These are phyloP conservation scores for Plasmodium vivax DNA, from an alignment of 169 alveolate genomes.

Conservation along the genomic window DNA sequence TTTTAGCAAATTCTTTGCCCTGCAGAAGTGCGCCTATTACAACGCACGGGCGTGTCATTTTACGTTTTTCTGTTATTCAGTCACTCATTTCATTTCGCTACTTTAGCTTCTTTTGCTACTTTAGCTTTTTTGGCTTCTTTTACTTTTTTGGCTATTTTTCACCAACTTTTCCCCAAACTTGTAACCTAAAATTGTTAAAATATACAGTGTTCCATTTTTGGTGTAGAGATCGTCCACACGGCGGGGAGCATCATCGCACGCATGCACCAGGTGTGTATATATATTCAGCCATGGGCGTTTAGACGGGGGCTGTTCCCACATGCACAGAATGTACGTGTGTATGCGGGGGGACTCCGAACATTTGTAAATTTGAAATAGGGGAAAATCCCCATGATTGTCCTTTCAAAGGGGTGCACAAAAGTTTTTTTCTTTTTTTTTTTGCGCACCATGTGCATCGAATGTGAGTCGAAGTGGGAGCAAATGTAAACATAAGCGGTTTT, in stretches of 20 bases:
- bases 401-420: neutral
- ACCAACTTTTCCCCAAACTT: neutral
- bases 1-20: neutral
- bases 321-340: neutral
- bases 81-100: neutral
- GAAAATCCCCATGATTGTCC: neutral
- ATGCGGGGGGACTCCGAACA: neutral
- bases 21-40: neutral
- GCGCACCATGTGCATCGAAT: neutral
- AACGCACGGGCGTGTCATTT: neutral
- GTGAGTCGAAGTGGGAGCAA: neutral
- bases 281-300: neutral
- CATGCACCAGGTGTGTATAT: neutral
- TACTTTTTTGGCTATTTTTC: neutral
- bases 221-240: neutral
- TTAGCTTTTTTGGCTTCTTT: neutral
- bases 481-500: neutral
- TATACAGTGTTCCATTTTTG: neutral
- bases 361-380: neutral
- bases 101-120: neutral
- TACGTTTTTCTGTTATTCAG: neutral
- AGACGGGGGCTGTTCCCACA: neutral
- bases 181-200: neutral
- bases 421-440: neutral
- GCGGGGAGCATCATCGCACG: neutral